These are phyloP conservation scores for Salix arbutifolia DNA, from an alignment of 345 rosid species.

Conservation along the genomic window DNA sequence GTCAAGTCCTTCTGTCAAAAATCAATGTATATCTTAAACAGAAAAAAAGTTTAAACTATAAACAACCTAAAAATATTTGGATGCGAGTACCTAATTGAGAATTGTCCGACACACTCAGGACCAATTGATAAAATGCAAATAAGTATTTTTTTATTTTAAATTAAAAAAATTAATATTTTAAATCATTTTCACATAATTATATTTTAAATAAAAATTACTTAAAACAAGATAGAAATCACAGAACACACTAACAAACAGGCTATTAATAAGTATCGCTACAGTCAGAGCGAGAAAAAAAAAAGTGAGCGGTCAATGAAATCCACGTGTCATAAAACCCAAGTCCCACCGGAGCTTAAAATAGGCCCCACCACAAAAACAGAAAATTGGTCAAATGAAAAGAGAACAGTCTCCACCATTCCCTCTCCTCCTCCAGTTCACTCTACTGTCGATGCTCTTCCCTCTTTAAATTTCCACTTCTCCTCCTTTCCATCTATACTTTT, in stretches of 20 bases:
- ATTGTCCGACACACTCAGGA: background rate
- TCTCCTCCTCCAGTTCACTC: background rate
- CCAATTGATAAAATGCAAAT: background rate
- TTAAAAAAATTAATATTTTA: too few relatives aligned
- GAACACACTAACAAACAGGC: too few relatives aligned
- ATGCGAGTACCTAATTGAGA: too few relatives aligned
- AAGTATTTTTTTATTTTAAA: too few relatives aligned
- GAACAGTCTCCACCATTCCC: background rate
- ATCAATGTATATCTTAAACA: too few relatives aligned
- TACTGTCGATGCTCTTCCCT: background rate
- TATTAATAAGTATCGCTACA: too few relatives aligned
- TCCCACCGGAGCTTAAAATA: background rate
- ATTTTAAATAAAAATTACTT: too few relatives aligned
- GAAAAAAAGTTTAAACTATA: too few relatives aligned
- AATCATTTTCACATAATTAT: too few relatives aligned
- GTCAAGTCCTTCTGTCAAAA: background rate
- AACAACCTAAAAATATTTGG: background rate
- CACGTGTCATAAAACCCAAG: background rate
- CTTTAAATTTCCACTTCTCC: background rate
- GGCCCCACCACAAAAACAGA: background rate
- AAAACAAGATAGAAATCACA: too few relatives aligned
- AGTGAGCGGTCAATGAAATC: background rate
- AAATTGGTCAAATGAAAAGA: background rate
- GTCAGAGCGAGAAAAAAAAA: background rate
- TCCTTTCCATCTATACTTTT: background rate